Percentiles rank a stretch among this genome's conserved stretches.
Evolutionary conservation across 495 filamentous ascomycete species (phyloP).

Genomic region (Penicillium mononematosum): DNA sequence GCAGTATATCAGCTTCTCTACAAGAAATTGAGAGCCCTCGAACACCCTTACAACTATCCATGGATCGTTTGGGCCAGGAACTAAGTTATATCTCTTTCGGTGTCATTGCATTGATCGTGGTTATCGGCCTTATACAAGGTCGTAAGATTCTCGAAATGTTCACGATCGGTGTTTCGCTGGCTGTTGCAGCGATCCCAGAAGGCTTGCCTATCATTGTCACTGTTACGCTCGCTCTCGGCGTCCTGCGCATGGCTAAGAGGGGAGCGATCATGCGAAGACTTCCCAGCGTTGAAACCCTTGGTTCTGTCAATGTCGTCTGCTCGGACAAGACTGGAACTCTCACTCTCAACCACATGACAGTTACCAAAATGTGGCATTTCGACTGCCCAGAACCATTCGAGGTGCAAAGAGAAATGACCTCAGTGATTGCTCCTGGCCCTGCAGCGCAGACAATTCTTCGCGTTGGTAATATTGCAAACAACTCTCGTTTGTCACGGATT

Average conservation of each 20-base stretch:
- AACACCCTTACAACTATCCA: slow-evolving; percentile 91
- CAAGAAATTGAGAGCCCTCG: slow-evolving; percentile 92
- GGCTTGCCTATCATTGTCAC: slow-evolving; percentile 97
- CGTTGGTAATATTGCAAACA: slow-evolving; percentile 95
- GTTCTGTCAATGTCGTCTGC: slow-evolving; percentile 96
- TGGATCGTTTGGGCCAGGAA: slow-evolving; percentile 93
- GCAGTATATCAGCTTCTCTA: slow-evolving; percentile 88
- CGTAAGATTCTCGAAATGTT: slow-evolving; percentile 92
- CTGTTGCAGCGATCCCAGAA: slow-evolving; percentile 96
- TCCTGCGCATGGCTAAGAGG: slow-evolving; percentile 89
- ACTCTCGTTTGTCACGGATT: slow-evolving; percentile 70
- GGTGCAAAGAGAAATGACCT: slow-evolving; percentile 67
- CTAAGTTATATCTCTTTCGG: slow-evolving; percentile 94
- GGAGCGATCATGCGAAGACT: slow-evolving; percentile 93
- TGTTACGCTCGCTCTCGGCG: slow-evolving; percentile 89
- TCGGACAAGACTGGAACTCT: slow-evolving; percentile 97
- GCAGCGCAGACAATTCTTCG: slow-evolving; percentile 77
- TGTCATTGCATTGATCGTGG: slow-evolving; percentile 87
- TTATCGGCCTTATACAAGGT: slow-evolving; percentile 85
- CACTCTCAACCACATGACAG: slow-evolving; percentile 97
- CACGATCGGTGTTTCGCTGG: slow-evolving; percentile 93
- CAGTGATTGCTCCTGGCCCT: slow-evolving; percentile 58
- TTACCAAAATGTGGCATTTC: slow-evolving; percentile 94
- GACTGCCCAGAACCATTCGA: slow-evolving; percentile 68
- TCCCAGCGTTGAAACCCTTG: slow-evolving; percentile 96